Evolutionary conservation across 495 filamentous ascomycete species (phyloP), one percentile per base, ranked within the genome.

Genomic region (Aspergillus mulundensis): DNA sequence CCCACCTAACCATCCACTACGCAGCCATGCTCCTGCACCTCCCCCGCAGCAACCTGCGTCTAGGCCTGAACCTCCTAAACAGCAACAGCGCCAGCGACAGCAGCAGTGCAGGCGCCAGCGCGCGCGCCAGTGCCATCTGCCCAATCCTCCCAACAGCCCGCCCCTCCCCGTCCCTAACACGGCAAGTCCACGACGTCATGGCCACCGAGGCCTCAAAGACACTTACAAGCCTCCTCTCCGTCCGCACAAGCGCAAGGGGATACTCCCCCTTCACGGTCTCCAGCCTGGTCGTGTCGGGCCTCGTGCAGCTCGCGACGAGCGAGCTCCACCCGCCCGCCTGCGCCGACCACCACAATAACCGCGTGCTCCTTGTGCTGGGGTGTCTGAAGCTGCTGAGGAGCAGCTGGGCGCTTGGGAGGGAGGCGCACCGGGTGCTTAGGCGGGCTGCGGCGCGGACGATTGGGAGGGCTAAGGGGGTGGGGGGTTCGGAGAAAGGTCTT

Each of bases 11-110:
- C 1, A 72, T 77, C 24, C 59, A 65, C 18, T 71, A 73, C 57
- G 74, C 74, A 7, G 63, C 70, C 0, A 76, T 77, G 67, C 61
- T 76, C 1, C 61, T 77, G 2, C 74, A 77, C 48, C 60, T 76
- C 1, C 71, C 74, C 4, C 66, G 74, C 7, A 75, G 71, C 34
- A 69, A 73, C 50, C 63, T 77, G 11, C 72, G 62, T 34, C 63
- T 69, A 14, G 61, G 64, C 15, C 44, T 71, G 6, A 57, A 64
- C 6, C 59, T 64, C 16, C 47, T 63, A 2, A 63, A 68, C 24
- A 46, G 21, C 12, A 46, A 62, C 4, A 63, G 67, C 24, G 15
- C 4, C 4, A 30, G 23, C 23, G 18, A 46, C n/a, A n/a, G n/a
- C n/a, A n/a, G n/a, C n/a, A n/a, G n/a, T n/a, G n/a, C n/a, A n/a